Evolutionary conservation across 108 stramenopile species (phyloP), one percentile per base, ranked within the genome.

Genomic region (Conticribra weissflogii): DNA sequence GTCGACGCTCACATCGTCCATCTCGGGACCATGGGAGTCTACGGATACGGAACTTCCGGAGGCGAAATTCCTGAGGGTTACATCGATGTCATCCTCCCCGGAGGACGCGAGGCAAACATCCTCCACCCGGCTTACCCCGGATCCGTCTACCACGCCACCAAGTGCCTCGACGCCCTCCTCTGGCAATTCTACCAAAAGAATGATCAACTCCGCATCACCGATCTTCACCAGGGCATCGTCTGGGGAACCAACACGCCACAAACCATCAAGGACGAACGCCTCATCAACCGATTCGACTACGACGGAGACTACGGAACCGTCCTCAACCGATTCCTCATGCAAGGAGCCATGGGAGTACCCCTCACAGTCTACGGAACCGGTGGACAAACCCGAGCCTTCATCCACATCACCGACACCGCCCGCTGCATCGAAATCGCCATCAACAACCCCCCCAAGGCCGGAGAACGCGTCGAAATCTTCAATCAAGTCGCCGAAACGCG

Each of bases 111-210:
- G 76, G 54, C 85, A 54, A 94, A 91, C 74, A 98, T 98, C 76
- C 82, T 98, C 53, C 98, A 98, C 81, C 98, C 98, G 27, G 98
- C 98, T 33, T 96, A 98, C 78, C 98, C 98, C 36, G 98, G 98
- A 76, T 90, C 88, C 18, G 91, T 96, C 49, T 97, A 97, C 87
- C 97, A 97, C 66, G 92, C 94, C 50, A 96, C 97, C 68, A 98
- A 97, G 88, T 97, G 97, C 73, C 78, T 97, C 68, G 98, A 98
- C 78, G 98, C 98, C 8, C 78, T 98, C 36, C 68, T 97, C 28
- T 98, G 96, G 90, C 96, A 97, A 85, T 98, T 97, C 72, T 98
- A 98, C 88, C 87, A 95, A 76, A 98, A 97, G 92, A 98, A 98
- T 80, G 97, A 98, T 67, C 79, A 90, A 18, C 88, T 98, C 27